Evolutionary conservation across 441 rosid species (phyloP).

Genomic region (Populus trichocarpa): DNA sequence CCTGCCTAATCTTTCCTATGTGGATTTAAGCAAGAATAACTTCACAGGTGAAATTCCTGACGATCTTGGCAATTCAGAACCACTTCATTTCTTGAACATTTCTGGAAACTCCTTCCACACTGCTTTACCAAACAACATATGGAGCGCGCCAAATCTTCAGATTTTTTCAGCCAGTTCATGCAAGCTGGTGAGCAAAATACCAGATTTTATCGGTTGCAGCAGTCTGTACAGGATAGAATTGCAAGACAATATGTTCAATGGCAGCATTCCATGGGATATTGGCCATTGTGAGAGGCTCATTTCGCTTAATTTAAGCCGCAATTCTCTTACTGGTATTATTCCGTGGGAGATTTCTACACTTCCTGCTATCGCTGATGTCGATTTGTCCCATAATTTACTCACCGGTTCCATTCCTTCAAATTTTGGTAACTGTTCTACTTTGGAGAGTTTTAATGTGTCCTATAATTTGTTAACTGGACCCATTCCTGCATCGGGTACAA

Average conservation of each 20-base stretch:
- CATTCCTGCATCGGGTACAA: slow-evolving; percentile 58
- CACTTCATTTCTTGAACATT: slow-evolving; percentile 67
- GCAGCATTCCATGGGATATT: slow-evolving; percentile 76
- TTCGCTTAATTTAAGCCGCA: slow-evolving; percentile 59
- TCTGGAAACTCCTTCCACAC: slow-evolving; percentile 55
- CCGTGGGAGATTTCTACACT: slow-evolving; percentile 84
- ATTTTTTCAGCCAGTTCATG: slow-evolving; percentile 68
- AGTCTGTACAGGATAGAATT: slow-evolving; percentile 74
- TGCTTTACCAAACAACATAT: slow-evolving; percentile 50
- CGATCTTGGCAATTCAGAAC: slow-evolving; percentile 59
- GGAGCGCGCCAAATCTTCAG: slow-evolving; percentile 67
- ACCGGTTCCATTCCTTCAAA: slow-evolving; percentile 81
- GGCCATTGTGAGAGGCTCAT: slow-evolving; percentile 83
- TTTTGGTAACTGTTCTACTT: slow-evolving; percentile 69
- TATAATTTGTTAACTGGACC: slow-evolving; percentile 67
- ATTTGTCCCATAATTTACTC: slow-evolving; percentile 72
- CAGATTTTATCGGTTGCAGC: slow-evolving; percentile 65
- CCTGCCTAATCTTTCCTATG: slow-evolving; percentile 53
- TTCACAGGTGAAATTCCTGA: slow-evolving; percentile 59
- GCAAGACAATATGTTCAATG: slow-evolving; percentile 62
- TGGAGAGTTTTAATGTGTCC: slow-evolving; percentile 83
- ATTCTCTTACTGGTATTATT: slow-evolving; percentile 72
- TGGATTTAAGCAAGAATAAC: slow-evolving; percentile 69
- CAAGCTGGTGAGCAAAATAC: slow-evolving; percentile 51
- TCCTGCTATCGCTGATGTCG: slow-evolving; percentile 65